Conservation (phyloP, 169 alveolate genomes). For the Cryptosporidium tyzzeri region DNA sequence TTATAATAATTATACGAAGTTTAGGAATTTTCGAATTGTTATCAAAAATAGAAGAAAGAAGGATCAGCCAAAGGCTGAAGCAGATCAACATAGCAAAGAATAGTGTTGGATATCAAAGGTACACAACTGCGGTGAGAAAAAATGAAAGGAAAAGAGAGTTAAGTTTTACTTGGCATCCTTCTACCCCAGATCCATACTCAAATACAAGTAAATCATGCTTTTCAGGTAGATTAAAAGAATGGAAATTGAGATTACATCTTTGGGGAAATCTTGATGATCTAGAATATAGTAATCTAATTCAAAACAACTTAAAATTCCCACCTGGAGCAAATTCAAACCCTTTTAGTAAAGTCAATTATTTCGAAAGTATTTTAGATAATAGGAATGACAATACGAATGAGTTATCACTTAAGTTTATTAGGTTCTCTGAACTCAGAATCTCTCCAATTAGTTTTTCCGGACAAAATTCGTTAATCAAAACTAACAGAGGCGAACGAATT, state of each 20-base stretch:
- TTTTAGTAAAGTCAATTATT: neutral
- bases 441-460: conserved; percentile 32
- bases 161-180: conserved; percentile 54
- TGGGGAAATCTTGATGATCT: conserved; percentile 68
- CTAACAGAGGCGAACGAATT: neutral
- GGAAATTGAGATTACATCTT: conserved; percentile 70
- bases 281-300: conserved; percentile 23
- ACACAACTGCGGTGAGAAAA: conserved; percentile 47
- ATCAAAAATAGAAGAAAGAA: conserved; percentile 24
- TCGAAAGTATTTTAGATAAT: neutral
- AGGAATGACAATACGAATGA: neutral
- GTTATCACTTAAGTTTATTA: neutral
- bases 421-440: conserved; percentile 3
- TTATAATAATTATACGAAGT: neutral
- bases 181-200: conserved; percentile 43
- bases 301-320: conserved; percentile 45
- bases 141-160: conserved; percentile 38
- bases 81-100: conserved; percentile 66
- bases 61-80: conserved; percentile 75
- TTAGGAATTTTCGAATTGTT: neutral
- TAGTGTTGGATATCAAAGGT: conserved; percentile 54
- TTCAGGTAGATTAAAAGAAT: conserved; percentile 60
- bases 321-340: conserved; percentile 11
- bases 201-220: conserved; percentile 67
- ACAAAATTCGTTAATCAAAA: neutral